phyloP scores from a whole-genome alignment of 176 grass and related monocot species.

The Alloteropsis semialata region DNA sequence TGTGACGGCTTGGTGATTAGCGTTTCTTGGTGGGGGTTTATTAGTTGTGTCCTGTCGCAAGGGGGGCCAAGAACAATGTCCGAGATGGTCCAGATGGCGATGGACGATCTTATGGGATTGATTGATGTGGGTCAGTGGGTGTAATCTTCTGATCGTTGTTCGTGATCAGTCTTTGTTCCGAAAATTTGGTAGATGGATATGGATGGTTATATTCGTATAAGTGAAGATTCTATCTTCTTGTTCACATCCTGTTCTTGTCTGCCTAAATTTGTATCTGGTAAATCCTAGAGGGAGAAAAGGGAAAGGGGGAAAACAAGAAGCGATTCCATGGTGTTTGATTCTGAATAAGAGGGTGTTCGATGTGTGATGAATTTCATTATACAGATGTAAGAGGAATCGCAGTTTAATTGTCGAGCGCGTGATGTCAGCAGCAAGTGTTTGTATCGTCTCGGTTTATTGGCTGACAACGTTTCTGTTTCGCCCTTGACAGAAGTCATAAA shows the following conservation, averaged over 20 bases:
- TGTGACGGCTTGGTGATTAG: background rate
- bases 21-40: constrained; percentile 30
- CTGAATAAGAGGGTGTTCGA: background rate
- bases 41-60: background rate
- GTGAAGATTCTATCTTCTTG: background rate
- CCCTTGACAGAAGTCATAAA: background rate
- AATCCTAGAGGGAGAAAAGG: background rate
- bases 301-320: background rate
- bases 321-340: background rate
- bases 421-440: background rate
- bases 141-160: background rate
- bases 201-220: background rate
- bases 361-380: background rate
- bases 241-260: background rate
- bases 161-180: background rate
- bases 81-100: background rate
- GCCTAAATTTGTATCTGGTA: background rate
- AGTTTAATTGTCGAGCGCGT: background rate
- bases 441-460: background rate
- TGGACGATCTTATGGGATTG: background rate
- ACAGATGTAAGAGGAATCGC: background rate
- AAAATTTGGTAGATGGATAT: background rate
- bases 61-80: background rate
- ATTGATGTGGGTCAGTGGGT: background rate
- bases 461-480: background rate